Base-by-base conservation (phyloP, 2,329 filamentous ascomycete species). In the Pseudogymnoascus destructans region DNA sequence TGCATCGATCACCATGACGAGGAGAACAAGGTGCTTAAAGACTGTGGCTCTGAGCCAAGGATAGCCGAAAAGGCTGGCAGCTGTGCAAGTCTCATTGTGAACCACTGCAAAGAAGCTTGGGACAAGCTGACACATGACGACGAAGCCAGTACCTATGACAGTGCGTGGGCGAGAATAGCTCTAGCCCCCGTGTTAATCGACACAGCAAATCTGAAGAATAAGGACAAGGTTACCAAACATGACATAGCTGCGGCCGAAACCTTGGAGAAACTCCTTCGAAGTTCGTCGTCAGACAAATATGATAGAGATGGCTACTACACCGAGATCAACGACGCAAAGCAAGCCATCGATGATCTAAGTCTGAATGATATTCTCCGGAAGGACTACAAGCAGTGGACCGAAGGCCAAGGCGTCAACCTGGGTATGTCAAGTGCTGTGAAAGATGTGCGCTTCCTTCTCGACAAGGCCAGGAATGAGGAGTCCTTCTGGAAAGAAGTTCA, bases 1-100 rank as follows among this genome's bases (percentile, higher is more conserved):
- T 84, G 84, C 62, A 79, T 93, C 58, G 88, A 93, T 70, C 88
- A 93, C 70, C 89, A 93, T 68, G 82, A 79, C 0, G 87, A 93
- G 61, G 88, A 93, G 66, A 69, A 73, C 5, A 72, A 68, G 5
- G 73, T 89, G 0, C 69, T 74, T 0, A 8, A 60, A 55, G 72
- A 77, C 9, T 73, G 71, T 0, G 73, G 71, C 3, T 73, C 73
- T 0, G 70, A 76, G 5, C 80, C 82, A 1, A 76, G 86, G 15
- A 71, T 89, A 1, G 76, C 93, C 17, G 75, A 80, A 62, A 82
- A 78, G 58, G 77, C 77, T 59, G 89, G 87, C 3, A 91, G 86
- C 70, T 92, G 88, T 71, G 78, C 79, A 62, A 89, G 84, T 60
- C 73, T 91, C 1, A 75, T 93, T 0, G 74, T 85, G 0, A 78